phyloP scores from a whole-genome alignment of 805 yeast genomes.

The Peterozyma xylosa region DNA sequence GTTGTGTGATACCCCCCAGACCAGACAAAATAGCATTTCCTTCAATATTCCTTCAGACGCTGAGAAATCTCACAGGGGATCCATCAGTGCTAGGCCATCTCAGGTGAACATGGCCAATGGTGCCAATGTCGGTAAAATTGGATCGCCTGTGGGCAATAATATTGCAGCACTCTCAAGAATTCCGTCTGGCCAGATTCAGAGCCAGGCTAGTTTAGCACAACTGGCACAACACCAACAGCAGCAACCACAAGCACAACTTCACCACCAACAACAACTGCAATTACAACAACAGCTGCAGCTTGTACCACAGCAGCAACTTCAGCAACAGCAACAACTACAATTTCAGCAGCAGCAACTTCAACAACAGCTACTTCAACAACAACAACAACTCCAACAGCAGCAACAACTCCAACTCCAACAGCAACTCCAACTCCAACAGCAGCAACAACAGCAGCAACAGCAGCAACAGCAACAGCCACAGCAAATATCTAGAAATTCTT shows the following conservation, averaged over 20 bases:
- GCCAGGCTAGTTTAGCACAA: too few relatives aligned
- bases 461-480: slow-evolving; percentile 1
- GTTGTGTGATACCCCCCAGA: neutral
- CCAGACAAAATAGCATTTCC: slow-evolving; percentile 23
- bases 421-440: slow-evolving; percentile 7
- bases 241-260: neutral
- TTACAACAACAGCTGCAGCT: neutral
- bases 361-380: neutral
- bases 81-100: slow-evolving; percentile 47
- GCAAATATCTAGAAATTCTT: neutral
- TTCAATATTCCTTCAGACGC: slow-evolving; percentile 36
- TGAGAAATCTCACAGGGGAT: slow-evolving; percentile 45
- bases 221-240: neutral
- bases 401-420: neutral
- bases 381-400: neutral
- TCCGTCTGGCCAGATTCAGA: neutral
- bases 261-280: neutral
- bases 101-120: slow-evolving; percentile 19
- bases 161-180: neutral
- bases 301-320: neutral
- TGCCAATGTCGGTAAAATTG: neutral
- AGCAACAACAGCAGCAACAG: neutral
- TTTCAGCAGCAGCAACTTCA: neutral
- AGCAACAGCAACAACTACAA: neutral
- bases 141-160: too few relatives aligned